Conservation (phyloP, 768 basidiomycete species). For the Suillus subaureus region DNA sequence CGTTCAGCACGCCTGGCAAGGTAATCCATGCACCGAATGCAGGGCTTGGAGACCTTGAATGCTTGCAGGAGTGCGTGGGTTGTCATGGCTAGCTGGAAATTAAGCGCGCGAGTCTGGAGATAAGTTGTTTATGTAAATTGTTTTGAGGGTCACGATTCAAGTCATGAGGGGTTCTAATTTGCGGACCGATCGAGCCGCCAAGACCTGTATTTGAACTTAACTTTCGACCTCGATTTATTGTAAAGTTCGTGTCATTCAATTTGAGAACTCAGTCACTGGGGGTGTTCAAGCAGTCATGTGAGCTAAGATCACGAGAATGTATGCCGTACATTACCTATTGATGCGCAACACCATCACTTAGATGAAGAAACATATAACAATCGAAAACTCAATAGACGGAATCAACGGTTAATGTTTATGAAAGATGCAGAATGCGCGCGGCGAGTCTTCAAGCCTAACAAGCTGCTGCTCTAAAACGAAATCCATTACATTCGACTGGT, state of each 20-base stretch:
- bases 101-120: not conserved
- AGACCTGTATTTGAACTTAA: not conserved
- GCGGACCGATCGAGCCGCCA: not conserved
- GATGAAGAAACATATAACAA: not conserved
- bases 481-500: not conserved
- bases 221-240: not conserved
- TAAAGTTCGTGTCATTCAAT: not conserved
- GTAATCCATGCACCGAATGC: constrained; percentile 73
- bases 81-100: constrained; percentile 39
- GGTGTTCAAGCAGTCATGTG: not conserved
- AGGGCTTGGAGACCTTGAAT: constrained; percentile 55
- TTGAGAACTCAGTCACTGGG: not conserved
- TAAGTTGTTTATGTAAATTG: not conserved
- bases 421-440: not conserved
- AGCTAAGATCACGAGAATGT: not conserved
- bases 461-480: not conserved
- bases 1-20: constrained; percentile 57
- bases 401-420: not conserved
- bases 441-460: not conserved
- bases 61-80: constrained; percentile 54
- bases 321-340: not conserved
- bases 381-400: not conserved
- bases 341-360: not conserved
- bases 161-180: constrained; percentile 10
- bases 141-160: not conserved